Percentiles rank a stretch among this genome's conserved stretches.
These are phyloP conservation scores for Condylostoma magnum DNA, from an alignment of 169 alveolate species.

Conservation along the genomic window DNA sequence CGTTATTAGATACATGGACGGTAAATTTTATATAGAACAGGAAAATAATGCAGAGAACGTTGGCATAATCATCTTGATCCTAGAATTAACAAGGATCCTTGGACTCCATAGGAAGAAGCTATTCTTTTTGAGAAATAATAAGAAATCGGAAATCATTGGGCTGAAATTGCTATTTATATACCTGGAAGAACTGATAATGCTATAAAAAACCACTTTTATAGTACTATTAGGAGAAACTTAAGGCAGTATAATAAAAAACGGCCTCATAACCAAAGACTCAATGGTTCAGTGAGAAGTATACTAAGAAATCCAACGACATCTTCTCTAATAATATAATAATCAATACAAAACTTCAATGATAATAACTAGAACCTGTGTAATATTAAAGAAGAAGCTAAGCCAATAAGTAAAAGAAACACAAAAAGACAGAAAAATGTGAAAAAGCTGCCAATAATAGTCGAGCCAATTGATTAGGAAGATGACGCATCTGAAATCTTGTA, in stretches of 20 bases:
- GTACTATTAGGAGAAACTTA: slow-evolving; percentile 55
- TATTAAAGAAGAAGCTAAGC: too few relatives aligned
- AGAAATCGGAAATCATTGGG: slow-evolving; percentile 73
- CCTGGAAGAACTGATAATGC: slow-evolving; percentile 81
- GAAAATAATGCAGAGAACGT: slow-evolving; percentile 86
- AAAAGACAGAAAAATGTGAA: too few relatives aligned
- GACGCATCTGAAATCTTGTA: too few relatives aligned
- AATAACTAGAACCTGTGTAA: too few relatives aligned
- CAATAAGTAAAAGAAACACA: too few relatives aligned
- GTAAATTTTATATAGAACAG: slow-evolving; percentile 49
- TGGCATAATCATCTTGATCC: slow-evolving; percentile 85
- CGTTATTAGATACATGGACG: slow-evolving; percentile 11
- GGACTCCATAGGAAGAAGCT: slow-evolving; percentile 65
- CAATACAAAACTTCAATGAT: too few relatives aligned
- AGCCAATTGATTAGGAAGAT: too few relatives aligned
- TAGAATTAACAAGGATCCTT: slow-evolving; percentile 62
- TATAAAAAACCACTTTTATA: slow-evolving; percentile 71
- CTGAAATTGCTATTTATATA: slow-evolving; percentile 63
- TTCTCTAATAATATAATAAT: too few relatives aligned
- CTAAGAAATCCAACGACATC: background rate
- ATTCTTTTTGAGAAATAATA: slow-evolving; percentile 65
- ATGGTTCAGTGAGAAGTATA: background rate
- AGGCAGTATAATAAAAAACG: background rate
- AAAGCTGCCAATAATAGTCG: too few relatives aligned
- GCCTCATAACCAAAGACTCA: slow-evolving; percentile 2